These are phyloP conservation scores for Globisporangium mamillatum DNA, from an alignment of 352 stramenopile genomes.

Conservation along the genomic window DNA sequence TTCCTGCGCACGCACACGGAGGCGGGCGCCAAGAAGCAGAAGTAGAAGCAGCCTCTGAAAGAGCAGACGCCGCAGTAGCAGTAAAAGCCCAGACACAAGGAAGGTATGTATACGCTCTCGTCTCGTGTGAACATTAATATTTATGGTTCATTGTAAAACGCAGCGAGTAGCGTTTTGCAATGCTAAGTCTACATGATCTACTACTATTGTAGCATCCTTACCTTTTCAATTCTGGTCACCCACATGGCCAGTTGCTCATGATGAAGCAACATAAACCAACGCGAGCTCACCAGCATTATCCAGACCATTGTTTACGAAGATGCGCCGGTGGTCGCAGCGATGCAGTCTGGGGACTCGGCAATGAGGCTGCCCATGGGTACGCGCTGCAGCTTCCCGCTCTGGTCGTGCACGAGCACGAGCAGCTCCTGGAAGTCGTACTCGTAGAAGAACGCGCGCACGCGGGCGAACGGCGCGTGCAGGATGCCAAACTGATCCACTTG, in stretches of 20 bases:
- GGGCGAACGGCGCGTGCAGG: conserved; percentile 79
- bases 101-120: too few relatives aligned
- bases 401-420: conserved; percentile 40
- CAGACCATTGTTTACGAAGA: conserved; percentile 5
- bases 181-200: too few relatives aligned
- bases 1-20: conserved; percentile 27
- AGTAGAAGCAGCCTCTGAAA: neutral
- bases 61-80: too few relatives aligned
- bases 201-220: too few relatives aligned
- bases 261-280: neutral
- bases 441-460: conserved; percentile 79
- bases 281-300: too few relatives aligned
- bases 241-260: neutral
- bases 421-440: conserved; percentile 65
- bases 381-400: conserved; percentile 25
- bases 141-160: neutral
- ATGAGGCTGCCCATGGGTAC: conserved; percentile 39
- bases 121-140: neutral
- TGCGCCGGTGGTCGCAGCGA: conserved; percentile 29
- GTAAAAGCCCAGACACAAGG: too few relatives aligned
- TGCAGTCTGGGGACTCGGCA: conserved; percentile 52
- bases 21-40: neutral
- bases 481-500: conserved; percentile 90
- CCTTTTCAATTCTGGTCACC: too few relatives aligned
- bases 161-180: neutral